phyloP scores from a whole-genome alignment of 1,284 basidiomycete genomes.

The Sparassis latifolia region DNA sequence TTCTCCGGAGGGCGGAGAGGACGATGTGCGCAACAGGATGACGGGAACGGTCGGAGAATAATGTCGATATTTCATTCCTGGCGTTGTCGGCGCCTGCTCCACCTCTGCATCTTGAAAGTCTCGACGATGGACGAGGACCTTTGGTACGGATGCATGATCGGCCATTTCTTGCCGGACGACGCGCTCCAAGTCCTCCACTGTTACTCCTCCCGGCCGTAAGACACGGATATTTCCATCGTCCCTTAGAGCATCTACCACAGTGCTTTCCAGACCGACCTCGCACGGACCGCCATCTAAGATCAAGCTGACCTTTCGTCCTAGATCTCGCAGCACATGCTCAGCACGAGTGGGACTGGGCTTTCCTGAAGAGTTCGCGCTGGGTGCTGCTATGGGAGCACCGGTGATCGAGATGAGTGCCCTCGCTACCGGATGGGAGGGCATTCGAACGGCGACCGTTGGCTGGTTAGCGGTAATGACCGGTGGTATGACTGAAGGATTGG shows the following conservation, averaged over 20 bases:
- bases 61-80: conserved; percentile 99
- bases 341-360: conserved; percentile 93
- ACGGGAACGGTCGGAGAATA: conserved; percentile 90
- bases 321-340: conserved; percentile 78
- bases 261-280: conserved; percentile 90
- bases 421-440: conserved; percentile 93
- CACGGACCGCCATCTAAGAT: conserved; percentile 94
- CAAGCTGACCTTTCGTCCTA: conserved; percentile 67
- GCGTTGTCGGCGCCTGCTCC: conserved; percentile 83
- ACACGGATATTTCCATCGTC: conserved; percentile 74
- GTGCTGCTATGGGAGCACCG: conserved; percentile 83
- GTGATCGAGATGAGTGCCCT: conserved; percentile 80
- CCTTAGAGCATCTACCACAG: conserved; percentile 84
- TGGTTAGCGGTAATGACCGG: conserved; percentile 72
- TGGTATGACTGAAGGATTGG: conserved; percentile 51
- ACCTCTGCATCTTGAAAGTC: conserved; percentile 64
- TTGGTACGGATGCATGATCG: conserved; percentile 32
- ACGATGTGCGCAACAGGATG: conserved; percentile 58
- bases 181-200: conserved; percentile 79
- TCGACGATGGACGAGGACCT: conserved; percentile 68
- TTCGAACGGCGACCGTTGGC: conserved; percentile 84
- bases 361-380: conserved; percentile 93
- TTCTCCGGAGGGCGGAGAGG: conserved; percentile 30
- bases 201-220: conserved; percentile 88
- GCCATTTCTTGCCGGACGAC: conserved; percentile 43